Evolutionary conservation across 345 rosid genomes (phyloP).

Genomic region (Pseudoturritis turrita): DNA sequence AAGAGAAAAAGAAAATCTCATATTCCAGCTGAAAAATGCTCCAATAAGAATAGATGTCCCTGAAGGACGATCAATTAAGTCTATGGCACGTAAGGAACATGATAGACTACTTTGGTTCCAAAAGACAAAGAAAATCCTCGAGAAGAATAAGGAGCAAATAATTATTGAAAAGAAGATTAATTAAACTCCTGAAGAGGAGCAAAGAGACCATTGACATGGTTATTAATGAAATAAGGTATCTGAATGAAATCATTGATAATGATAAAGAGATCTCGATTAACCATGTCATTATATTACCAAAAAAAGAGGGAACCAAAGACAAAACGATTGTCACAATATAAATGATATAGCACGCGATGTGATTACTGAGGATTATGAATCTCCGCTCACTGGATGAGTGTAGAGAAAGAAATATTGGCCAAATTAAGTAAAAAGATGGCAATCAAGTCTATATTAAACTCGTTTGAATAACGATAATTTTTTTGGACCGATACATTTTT

Average conservation of each 20-base stretch:
- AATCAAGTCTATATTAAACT: not conserved
- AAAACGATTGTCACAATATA: not conserved
- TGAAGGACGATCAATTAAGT: not conserved
- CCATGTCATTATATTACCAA: not conserved
- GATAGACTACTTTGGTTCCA: not conserved
- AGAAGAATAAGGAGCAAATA: not conserved
- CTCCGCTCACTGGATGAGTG: not conserved
- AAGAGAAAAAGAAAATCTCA: not conserved
- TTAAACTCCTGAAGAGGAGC: too few relatives aligned
- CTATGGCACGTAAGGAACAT: not conserved
- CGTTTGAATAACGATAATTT: not conserved
- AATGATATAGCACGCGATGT: not conserved
- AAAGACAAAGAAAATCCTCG: not conserved
- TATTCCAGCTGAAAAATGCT: not conserved
- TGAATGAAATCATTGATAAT: not conserved
- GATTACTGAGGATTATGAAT: not conserved
- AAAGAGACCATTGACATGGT: not conserved
- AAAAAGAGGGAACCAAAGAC: not conserved
- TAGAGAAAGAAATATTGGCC: not conserved
- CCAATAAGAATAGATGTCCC: not conserved
- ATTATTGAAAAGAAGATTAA: not conserved
- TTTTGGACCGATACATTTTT: not conserved
- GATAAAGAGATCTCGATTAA: not conserved
- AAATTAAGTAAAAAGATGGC: not conserved
- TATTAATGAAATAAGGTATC: not conserved